phyloP scores from a whole-genome alignment of 306 rosid species.

The Acacia confusa region DNA sequence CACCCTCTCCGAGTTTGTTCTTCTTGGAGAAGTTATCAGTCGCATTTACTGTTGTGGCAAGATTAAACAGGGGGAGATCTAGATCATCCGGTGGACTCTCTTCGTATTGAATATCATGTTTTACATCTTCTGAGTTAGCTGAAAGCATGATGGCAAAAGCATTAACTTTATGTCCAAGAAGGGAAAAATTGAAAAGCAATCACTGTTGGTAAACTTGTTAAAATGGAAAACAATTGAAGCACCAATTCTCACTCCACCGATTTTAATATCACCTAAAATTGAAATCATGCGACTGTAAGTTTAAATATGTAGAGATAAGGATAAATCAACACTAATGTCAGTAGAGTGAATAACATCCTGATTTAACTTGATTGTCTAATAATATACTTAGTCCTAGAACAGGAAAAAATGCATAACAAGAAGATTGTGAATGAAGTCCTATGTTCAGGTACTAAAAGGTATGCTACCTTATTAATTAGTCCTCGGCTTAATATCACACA shows the following conservation, averaged over 20 bases:
- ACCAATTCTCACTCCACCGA: not conserved
- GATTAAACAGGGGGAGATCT: slow-evolving; percentile 36
- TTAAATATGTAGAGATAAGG: not conserved
- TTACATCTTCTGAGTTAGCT: not conserved
- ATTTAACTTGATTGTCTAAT: not conserved
- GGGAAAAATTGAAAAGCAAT: not conserved
- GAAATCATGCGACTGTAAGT: not conserved
- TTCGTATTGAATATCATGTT: not conserved
- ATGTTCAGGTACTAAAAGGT: not conserved
- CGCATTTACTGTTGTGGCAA: not conserved
- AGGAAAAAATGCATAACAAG: not conserved
- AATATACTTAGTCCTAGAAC: not conserved
- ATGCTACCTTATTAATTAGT: not conserved
- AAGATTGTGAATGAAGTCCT: not conserved
- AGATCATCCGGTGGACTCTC: slow-evolving; percentile 15
- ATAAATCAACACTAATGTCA: not conserved
- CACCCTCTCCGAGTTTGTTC: slow-evolving; percentile 27
- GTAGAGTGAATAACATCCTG: not conserved
- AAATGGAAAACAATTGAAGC: not conserved
- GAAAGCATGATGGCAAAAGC: not conserved
- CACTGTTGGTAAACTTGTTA: not conserved
- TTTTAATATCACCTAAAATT: not conserved
- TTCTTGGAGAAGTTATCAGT: slow-evolving; percentile 4
- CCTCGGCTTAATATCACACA: not conserved
- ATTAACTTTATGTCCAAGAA: not conserved